Evolutionary conservation across 1,284 basidiomycete genomes (phyloP), one percentile per base, ranked within the genome.

Genomic region (Garcileccinum viscosum): DNA sequence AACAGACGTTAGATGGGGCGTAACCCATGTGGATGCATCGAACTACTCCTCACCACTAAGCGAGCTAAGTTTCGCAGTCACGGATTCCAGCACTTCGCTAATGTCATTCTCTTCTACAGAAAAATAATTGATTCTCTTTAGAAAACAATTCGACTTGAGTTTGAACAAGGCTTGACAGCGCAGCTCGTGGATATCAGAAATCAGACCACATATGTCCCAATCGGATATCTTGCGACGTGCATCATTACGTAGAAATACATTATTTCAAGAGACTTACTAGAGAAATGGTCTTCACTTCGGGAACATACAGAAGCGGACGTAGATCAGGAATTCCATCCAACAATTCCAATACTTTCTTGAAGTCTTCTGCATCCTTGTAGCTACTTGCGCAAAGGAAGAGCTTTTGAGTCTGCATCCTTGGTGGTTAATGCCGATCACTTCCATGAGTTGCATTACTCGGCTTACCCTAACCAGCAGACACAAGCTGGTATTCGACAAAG

Each of bases 181-280:
- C 22, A 66, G 47, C 27, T 50, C 1, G n/a, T 73, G 72, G 42
- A 74, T 37, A 27, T 63, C 60, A 17, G n/a, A 64, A 5, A 62
- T 42, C 8, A 71, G 19, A 40, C 37, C 6, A 42, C 33, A 61
- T 24, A 65, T 12, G 30, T 60, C 56, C 70, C 64, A 71, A 38
- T 38, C 65, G 19, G 69, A 71, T 33, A 71, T 61, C 70, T 71
- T 69, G 22, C 6, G 19, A 59, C 22, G 17, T 14, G 24, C 22
- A 32, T 71, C 32, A 71, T 53, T 50, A 2, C 9, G 12, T 6
- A n/a, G 0, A 14, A 1, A 60, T 35, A n/a, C 15, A 14, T 2
- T n/a, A 5, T 30, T 5, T 22, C 50, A 32, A 9, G 50, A 27
- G n/a, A 42, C 50, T 33, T 59, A 66, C 70, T 7, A 70, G 15